Evolutionary conservation across 2,329 filamentous ascomycete species (phyloP), one percentile per base, ranked within the genome.

Genomic region (Penicillium sclerotiorum): DNA sequence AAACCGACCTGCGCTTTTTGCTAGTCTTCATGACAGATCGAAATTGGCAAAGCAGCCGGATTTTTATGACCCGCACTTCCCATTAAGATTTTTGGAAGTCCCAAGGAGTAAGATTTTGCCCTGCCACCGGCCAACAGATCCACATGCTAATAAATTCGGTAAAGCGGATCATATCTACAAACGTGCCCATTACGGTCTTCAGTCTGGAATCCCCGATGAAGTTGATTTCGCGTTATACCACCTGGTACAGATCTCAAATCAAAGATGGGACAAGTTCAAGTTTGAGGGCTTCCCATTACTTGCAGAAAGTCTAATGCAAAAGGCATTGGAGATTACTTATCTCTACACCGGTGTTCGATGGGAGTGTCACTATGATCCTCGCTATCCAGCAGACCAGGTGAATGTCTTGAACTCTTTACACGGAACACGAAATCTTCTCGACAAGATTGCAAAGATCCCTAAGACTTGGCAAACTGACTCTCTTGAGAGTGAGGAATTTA

Each of bases 221-320:
- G 88, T 96, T 62, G 86, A 90, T n/a, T 97, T 95, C 72, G 93
- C 91, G 0, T 77, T 97, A 9, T 90, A 95, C 62, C 93, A 97
- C 63, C 76, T 53, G 4, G 91, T 97, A 52, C 95, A 96, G 68
- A 96, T 97, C 22, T 96, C 92, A 0, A 94, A 87, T 65, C 92
- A 97, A 70, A 84, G 92, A 36, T 93, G 93, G 38, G 94, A 97
- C 68, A 96, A 96, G 71, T 96, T 95, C 73, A 88, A 90, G 53
- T 96, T 97, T 59, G 91, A 95, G 61, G 89, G 90, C 5, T 97
- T 96, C 60, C 87, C 89, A 1, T 87, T 90, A 8, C 80, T 99
- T 22, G 90, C 90, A 0, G 94, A 97, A 70, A 89, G 89, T 3
- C 80, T 99, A 8, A 85, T 95, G 47, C 88, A 91, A 53, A 95